A percentile compares a stretch with the other conserved stretches of the same genome.
phyloP scores from a whole-genome alignment of 257 asterid genomes.

The Primulina huaijiensis region DNA sequence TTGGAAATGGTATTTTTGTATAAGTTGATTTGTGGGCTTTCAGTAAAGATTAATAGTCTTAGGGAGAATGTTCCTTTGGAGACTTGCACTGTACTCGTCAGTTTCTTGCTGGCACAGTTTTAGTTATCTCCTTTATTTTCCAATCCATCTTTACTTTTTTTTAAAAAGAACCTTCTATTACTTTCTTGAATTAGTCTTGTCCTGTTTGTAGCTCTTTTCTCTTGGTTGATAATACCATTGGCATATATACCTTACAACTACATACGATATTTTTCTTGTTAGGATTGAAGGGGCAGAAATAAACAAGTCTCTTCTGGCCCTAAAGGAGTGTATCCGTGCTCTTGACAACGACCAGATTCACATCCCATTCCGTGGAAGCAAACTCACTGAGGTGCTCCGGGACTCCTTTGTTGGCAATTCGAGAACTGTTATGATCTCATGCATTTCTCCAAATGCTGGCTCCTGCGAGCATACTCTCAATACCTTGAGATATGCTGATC shows the following conservation, averaged over 20 bases:
- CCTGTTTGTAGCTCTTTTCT: neutral
- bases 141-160: too few relatives aligned
- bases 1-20: too few relatives aligned
- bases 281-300: constrained; percentile 99
- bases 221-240: neutral
- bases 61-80: too few relatives aligned
- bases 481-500: constrained; percentile 92
- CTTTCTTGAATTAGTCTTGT: neutral
- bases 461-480: constrained; percentile 97
- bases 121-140: too few relatives aligned
- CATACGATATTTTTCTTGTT: constrained; percentile 14
- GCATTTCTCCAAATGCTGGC: constrained; percentile 94
- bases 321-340: constrained; percentile 95
- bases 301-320: constrained; percentile 89
- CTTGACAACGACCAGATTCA: constrained; percentile 96
- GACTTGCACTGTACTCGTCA: too few relatives aligned
- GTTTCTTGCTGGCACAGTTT: too few relatives aligned
- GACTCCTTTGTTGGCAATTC: constrained; percentile 98
- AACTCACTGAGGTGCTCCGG: constrained; percentile 93
- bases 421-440: constrained; percentile 93
- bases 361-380: constrained; percentile 98
- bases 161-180: too few relatives aligned
- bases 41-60: too few relatives aligned
- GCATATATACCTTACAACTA: constrained; percentile 5
- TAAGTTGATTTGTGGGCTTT: too few relatives aligned